Conservation (phyloP, 495 filamentous ascomycete genomes). For the Aspergillus mulundensis region DNA sequence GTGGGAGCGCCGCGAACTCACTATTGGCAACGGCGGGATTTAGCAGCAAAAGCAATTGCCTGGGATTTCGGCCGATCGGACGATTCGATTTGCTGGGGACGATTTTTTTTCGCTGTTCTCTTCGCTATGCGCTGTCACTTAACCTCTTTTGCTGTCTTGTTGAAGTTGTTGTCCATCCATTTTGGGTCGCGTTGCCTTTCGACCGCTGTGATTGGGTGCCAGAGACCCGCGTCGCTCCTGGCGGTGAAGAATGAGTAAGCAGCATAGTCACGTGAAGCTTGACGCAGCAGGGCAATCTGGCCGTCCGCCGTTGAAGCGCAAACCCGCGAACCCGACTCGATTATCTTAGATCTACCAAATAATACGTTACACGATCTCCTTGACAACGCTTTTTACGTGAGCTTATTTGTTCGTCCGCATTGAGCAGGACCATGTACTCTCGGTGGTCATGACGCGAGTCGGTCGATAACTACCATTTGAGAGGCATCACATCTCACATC, state of each 20-base stretch:
- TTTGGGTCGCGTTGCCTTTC: slow-evolving; percentile 37
- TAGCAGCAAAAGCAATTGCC: slow-evolving; percentile 23
- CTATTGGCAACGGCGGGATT: slow-evolving; percentile 18
- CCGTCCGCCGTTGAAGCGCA: background rate
- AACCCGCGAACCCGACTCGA: background rate
- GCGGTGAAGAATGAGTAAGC: slow-evolving; percentile 24
- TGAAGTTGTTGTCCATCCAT: slow-evolving; percentile 32
- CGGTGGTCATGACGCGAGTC: no score
- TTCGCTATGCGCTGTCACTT: slow-evolving; percentile 22
- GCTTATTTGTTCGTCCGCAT: background rate
- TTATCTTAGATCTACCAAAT: background rate
- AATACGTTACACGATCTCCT: background rate
- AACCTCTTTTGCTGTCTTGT: slow-evolving; percentile 16
- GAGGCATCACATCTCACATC: background rate
- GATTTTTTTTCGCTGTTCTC: slow-evolving; percentile 6
- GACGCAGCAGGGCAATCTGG: slow-evolving; percentile 6
- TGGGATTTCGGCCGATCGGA: slow-evolving; percentile 13
- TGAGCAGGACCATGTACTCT: background rate
- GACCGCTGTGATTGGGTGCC: slow-evolving; percentile 29
- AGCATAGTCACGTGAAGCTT: slow-evolving; percentile 21
- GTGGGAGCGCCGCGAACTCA: slow-evolving; percentile 12
- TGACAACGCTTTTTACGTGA: background rate
- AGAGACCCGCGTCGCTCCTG: slow-evolving; percentile 14
- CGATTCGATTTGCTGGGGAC: slow-evolving; percentile 23
- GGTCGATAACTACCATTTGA: background rate